Evolutionary conservation across 495 filamentous ascomycete genomes (phyloP).

Genomic region (Aspergillus sclerotiicarbonarius): DNA sequence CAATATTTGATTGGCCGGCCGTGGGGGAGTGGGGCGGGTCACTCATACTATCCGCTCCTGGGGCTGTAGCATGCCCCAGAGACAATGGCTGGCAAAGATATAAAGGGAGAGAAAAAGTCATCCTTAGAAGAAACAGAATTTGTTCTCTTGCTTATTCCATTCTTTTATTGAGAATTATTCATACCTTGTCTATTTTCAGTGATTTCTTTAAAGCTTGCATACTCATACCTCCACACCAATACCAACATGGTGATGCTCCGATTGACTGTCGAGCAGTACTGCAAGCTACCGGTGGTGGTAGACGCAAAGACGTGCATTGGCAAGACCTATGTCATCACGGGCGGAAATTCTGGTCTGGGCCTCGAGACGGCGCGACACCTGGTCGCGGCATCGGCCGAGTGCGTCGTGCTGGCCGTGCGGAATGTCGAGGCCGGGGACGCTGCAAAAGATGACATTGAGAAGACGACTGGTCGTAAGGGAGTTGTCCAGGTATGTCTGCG

Average conservation of each 20-base stretch:
- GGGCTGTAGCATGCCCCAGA: neutral
- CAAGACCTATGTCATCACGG: conserved; percentile 29
- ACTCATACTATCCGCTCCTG: neutral
- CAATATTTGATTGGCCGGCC: neutral
- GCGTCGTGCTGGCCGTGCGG: conserved; percentile 51
- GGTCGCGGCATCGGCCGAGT: conserved; percentile 23
- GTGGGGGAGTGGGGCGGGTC: neutral
- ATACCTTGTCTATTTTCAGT: neutral
- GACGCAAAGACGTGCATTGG: neutral
- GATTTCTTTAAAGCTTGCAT: neutral
- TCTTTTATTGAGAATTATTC: neutral
- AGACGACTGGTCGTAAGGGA: conserved; percentile 10
- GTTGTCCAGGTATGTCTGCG: conserved; percentile 3
- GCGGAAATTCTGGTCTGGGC: conserved; percentile 31
- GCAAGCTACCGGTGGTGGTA: conserved; percentile 4
- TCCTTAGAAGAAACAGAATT: neutral
- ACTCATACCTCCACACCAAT: neutral
- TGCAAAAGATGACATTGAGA: conserved; percentile 27
- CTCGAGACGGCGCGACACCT: conserved; percentile 26
- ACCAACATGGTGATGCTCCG: conserved; percentile 7
- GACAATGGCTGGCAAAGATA: neutral
- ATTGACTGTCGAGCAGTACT: conserved; percentile 2
- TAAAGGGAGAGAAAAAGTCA: neutral
- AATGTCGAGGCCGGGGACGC: conserved; percentile 39
- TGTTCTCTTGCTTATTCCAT: neutral